Evolutionary conservation across 2,329 filamentous ascomycete genomes (phyloP).

Genomic region (Dactylellina drechsleri): DNA sequence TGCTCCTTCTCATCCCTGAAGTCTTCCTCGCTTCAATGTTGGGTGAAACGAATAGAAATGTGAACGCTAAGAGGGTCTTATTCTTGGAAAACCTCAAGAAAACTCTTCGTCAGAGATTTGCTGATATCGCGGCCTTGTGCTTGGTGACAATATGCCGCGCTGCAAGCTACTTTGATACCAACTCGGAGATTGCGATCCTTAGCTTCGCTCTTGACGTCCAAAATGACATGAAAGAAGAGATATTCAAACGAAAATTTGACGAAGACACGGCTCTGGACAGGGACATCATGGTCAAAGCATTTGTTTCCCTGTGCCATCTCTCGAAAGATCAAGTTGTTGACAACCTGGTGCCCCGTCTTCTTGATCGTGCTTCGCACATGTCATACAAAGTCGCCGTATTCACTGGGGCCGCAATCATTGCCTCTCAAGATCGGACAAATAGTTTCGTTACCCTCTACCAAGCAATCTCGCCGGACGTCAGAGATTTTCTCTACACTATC

Average conservation of each 20-base stretch:
- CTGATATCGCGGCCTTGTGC: constrained; percentile 73
- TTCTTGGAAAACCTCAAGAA: constrained; percentile 74
- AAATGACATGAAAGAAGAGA: constrained; percentile 68
- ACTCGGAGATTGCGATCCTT: constrained; percentile 72
- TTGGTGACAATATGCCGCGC: constrained; percentile 72
- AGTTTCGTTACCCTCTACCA: constrained; percentile 56
- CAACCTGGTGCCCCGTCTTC: constrained; percentile 69
- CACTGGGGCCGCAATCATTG: constrained; percentile 64
- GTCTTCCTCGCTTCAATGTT: constrained; percentile 76
- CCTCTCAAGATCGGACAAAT: constrained; percentile 57
- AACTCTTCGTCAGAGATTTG: constrained; percentile 68
- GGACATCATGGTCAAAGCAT: constrained; percentile 73
- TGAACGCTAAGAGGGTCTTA: constrained; percentile 73
- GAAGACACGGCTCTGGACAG: constrained; percentile 70
- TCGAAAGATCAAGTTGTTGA: constrained; percentile 71
- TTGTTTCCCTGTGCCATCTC: constrained; percentile 73
- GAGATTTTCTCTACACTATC: constrained; percentile 57
- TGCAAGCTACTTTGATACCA: constrained; percentile 72
- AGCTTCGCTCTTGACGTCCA: constrained; percentile 77
- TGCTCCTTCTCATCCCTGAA: constrained; percentile 73
- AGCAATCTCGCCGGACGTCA: constrained; percentile 58
- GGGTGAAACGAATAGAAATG: constrained; percentile 71
- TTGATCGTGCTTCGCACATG: constrained; percentile 68
- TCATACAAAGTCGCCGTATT: constrained; percentile 73
- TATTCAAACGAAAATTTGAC: constrained; percentile 52